A percentile compares a stretch with the other conserved stretches of the same genome.
phyloP scores from a whole-genome alignment of 345 rosid species.

The Luvunga scandens region DNA sequence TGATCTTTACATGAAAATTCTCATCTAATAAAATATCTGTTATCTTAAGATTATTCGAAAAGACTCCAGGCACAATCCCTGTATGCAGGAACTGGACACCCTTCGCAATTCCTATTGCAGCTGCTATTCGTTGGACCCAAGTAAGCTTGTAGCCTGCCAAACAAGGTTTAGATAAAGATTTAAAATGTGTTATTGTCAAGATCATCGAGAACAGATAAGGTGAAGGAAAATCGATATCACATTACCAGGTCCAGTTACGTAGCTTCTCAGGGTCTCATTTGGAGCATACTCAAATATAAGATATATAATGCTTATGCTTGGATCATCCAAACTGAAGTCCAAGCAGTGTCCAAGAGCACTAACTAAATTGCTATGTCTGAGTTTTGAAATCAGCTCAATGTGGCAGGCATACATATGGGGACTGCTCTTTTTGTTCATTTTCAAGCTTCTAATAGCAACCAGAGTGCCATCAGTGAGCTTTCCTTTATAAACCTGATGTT shows the following conservation, averaged over 20 bases:
- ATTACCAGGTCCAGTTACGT: constrained; percentile 29
- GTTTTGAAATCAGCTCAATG: constrained; percentile 55
- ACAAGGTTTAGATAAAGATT: too few species aligned
- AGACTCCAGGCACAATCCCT: constrained; percentile 53
- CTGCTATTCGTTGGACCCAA: constrained; percentile 51
- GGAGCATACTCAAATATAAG: constrained; percentile 47
- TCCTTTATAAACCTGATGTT: constrained; percentile 47
- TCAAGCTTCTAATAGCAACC: constrained; percentile 40
- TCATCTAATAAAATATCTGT: constrained; percentile 54
- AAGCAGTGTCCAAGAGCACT: constrained; percentile 71
- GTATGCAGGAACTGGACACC: constrained; percentile 63
- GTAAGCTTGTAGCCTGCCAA: constrained; percentile 23
- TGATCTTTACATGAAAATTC: constrained; percentile 45
- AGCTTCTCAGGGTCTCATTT: constrained; percentile 45
- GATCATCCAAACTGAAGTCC: constrained; percentile 35
- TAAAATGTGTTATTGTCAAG: too few species aligned
- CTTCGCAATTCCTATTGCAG: constrained; percentile 46
- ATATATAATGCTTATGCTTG: constrained; percentile 34
- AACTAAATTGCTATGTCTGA: constrained; percentile 51
- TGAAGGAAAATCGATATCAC: not conserved
- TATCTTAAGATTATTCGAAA: constrained; percentile 45
- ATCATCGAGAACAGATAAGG: not conserved
- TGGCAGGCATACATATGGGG: constrained; percentile 34
- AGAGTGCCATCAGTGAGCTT: constrained; percentile 35
- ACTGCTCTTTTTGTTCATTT: constrained; percentile 34